These are phyloP conservation scores for Cutaneotrichosporon sp. DNA, from an alignment of 1,284 basidiomycete species.

Conservation along the genomic window DNA sequence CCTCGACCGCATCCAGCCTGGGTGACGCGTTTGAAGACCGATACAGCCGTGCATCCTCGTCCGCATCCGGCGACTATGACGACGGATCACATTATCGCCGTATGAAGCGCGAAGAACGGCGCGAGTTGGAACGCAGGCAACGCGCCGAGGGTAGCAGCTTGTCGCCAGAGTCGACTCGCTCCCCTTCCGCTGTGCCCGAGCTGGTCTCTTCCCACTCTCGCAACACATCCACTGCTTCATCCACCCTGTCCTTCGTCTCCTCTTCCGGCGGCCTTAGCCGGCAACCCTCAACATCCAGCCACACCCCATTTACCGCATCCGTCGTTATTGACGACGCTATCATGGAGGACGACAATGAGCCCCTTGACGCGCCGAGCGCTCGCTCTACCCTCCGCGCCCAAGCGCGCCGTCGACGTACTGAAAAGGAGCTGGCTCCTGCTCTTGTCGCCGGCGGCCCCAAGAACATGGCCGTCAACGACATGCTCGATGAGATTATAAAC, in stretches of 20 bases:
- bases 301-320: slow-evolving; percentile 23
- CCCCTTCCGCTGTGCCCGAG: slow-evolving; percentile 32
- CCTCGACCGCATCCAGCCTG: slow-evolving; percentile 9
- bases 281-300: slow-evolving; percentile 30
- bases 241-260: slow-evolving; percentile 29
- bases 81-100: slow-evolving; percentile 42
- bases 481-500: slow-evolving; percentile 49
- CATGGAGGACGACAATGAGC: slow-evolving; percentile 41
- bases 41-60: neutral
- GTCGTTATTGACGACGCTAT: slow-evolving; percentile 35
- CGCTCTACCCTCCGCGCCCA: slow-evolving; percentile 12
- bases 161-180: slow-evolving; percentile 19
- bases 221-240: slow-evolving; percentile 31
- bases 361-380: neutral
- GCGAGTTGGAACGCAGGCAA: slow-evolving; percentile 30
- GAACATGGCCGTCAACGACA: slow-evolving; percentile 38
- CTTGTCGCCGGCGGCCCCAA: slow-evolving; percentile 25
- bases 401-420: neutral
- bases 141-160: slow-evolving; percentile 30
- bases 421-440: slow-evolving; percentile 1
- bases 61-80: slow-evolving; percentile 2
- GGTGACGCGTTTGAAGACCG: slow-evolving; percentile 20
- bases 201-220: slow-evolving; percentile 30
- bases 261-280: slow-evolving; percentile 26
- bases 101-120: slow-evolving; percentile 38